Conservation (phyloP, 768 basidiomycete species). For the Termitomyces sp. region DNA sequence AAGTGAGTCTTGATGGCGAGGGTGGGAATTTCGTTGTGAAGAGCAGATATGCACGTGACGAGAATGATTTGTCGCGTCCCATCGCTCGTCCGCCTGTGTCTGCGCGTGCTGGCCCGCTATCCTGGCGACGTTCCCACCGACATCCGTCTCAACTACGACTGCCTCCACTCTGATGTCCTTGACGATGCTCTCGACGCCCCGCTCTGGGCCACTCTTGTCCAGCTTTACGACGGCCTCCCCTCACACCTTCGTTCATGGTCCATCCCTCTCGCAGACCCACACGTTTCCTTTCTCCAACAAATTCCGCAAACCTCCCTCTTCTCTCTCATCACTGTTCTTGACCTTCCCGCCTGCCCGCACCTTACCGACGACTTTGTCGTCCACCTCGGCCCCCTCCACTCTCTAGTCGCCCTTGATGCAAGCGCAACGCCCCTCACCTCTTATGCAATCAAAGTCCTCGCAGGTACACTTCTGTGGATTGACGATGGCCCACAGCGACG, state of each 20-base stretch:
- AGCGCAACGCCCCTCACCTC: conserved; percentile 49
- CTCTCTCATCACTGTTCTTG: conserved; percentile 61
- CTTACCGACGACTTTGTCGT: conserved; percentile 57
- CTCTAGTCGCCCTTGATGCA: conserved; percentile 62
- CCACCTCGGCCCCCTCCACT: conserved; percentile 47
- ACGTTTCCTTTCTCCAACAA: conserved; percentile 53
- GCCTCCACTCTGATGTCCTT: conserved; percentile 20
- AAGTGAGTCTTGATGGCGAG: conserved; percentile 9
- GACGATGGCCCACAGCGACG: conserved; percentile 21
- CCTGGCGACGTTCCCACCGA: conserved; percentile 41
- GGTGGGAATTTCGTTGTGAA: conserved; percentile 14
- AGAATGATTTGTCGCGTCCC: conserved; percentile 32
- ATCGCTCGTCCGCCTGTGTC: conserved; percentile 50
- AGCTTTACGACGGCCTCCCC: conserved; percentile 57
- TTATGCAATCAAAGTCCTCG: conserved; percentile 49
- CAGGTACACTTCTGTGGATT: conserved; percentile 40
- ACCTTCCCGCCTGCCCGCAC: conserved; percentile 51
- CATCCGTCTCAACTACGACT: conserved; percentile 19
- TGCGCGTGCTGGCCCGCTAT: conserved; percentile 37
- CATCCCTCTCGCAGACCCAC: conserved; percentile 51
- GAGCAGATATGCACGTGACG: conserved; percentile 3
- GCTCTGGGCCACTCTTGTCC: conserved; percentile 60
- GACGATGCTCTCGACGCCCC: conserved; percentile 51
- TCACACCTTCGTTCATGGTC: conserved; percentile 31
- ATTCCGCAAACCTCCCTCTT: conserved; percentile 55